Base-by-base conservation (phyloP, 306 rosid species). In the Mimosa bimucronata region DNA sequence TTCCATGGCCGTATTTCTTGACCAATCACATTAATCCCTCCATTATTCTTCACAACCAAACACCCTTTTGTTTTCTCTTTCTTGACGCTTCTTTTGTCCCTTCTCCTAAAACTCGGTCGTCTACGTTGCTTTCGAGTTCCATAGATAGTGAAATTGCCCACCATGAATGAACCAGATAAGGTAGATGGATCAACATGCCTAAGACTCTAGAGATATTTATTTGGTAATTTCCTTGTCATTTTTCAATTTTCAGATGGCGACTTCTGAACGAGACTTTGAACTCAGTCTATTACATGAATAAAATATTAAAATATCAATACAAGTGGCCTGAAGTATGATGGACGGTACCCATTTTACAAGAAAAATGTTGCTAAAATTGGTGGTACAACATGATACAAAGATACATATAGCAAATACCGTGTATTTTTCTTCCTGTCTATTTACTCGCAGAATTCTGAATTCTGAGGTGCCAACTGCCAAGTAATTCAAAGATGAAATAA, bases 1-100 rank as follows among this genome's bases (percentile, higher is more conserved):
- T 42, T 21, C 25, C 34, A 77, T 40, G 70, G 94, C 98, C 92
- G 94, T 77, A 62, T 84, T 91, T 71, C 79, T 92, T 92, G 98
- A 95, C 94, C 87, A 66, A 77, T 52, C 30, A 23, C 62, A 68
- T 60, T 61, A 53, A n/a, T 19, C 60, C 26, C 60, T 42, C 77
- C 75, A 83, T 86, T 79, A 75, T 85, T 30, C 83, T 50, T 58
- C 7, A 55, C 19, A 52, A 69, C 50, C 69, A 16, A 14, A 66
- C 42, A 64, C 21, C 21, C 0, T 77, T 53, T 76, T 75, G 77
- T 78, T 34, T 34, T 34, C 69, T 72, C 73, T 38, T 34, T 58
- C 67, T 71, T 52, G 25, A 76, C 45, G 16, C 0, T 44, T 67
- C 40, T 68, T 40, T 85, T 76, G 66, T 74, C 52, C 53, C 48